Conservation (phyloP, 345 rosid species). For the Populus davidiana region DNA sequence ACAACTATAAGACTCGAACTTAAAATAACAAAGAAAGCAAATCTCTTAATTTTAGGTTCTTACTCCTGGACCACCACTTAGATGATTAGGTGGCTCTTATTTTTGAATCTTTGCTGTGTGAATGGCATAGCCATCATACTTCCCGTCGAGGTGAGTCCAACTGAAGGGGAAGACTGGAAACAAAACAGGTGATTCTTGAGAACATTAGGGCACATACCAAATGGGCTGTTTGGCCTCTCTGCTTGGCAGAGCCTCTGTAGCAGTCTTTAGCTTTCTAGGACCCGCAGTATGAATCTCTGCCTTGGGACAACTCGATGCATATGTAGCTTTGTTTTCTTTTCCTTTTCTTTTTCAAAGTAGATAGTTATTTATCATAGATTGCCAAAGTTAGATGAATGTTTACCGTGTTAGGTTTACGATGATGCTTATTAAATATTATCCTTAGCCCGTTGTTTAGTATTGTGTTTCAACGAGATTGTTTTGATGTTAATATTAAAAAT, state of each 20-base stretch:
- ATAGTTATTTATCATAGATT: too few species aligned
- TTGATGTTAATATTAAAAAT: too few species aligned
- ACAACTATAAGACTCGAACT: too few species aligned
- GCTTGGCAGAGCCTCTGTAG: neutral
- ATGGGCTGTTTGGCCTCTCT: neutral
- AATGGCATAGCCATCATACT: neutral
- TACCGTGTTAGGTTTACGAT: neutral
- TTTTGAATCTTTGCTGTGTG: neutral
- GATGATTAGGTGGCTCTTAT: too few species aligned
- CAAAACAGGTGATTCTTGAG: neutral
- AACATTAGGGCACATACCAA: neutral
- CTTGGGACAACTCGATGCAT: neutral
- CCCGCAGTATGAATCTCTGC: neutral
- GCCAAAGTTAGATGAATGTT: too few species aligned
- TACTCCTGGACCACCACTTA: too few species aligned
- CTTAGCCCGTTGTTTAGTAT: fast-evolving
- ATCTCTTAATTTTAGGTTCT: too few species aligned
- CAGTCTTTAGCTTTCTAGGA: neutral
- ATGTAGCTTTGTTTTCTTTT: too few species aligned
- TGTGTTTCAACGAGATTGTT: too few species aligned
- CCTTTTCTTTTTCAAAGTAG: too few species aligned
- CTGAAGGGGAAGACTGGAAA: neutral
- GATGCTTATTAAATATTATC: neutral
- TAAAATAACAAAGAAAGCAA: too few species aligned
- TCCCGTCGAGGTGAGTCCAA: neutral